Evolutionary conservation across 768 basidiomycete genomes (phyloP).

Genomic region (Suillus ampliporus): DNA sequence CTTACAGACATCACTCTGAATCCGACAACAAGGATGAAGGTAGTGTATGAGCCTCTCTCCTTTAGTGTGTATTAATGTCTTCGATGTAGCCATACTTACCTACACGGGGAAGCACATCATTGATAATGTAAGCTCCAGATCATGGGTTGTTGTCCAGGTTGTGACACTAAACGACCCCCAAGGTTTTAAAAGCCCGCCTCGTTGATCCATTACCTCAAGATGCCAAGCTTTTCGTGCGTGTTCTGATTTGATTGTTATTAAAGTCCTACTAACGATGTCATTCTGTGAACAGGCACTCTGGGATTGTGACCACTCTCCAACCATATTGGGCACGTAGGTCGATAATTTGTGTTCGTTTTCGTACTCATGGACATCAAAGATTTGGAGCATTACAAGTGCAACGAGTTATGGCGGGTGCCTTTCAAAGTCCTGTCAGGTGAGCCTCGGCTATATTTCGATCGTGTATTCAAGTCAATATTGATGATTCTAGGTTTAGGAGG

Average conservation of each 20-base stretch:
- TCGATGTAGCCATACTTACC: constrained; percentile 17
- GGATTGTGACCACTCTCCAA: constrained; percentile 35
- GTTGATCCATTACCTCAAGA: constrained; percentile 29
- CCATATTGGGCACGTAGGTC: constrained; percentile 29
- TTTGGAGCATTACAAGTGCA: constrained; percentile 29
- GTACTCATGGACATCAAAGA: constrained; percentile 18
- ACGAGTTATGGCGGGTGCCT: constrained; percentile 5
- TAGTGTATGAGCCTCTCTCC: constrained; percentile 21
- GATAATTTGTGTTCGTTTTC: neutral
- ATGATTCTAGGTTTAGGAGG: neutral
- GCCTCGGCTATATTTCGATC: neutral
- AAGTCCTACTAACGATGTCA: neutral
- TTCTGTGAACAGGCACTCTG: constrained; percentile 26
- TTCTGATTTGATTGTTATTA: neutral
- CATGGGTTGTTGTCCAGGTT: constrained; percentile 26
- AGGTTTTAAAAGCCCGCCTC: constrained; percentile 31
- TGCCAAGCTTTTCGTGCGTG: constrained; percentile 33
- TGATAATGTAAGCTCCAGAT: constrained; percentile 25
- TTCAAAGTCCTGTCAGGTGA: neutral
- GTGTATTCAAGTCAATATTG: neutral
- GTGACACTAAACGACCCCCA: neutral
- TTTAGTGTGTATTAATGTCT: neutral
- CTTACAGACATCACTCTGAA: constrained; percentile 49
- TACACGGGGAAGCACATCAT: constrained; percentile 21
- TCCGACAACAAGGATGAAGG: constrained; percentile 60